Evolutionary conservation across 176 grass and related monocot species (phyloP).

Genomic region (Cymbopogon citratus): DNA sequence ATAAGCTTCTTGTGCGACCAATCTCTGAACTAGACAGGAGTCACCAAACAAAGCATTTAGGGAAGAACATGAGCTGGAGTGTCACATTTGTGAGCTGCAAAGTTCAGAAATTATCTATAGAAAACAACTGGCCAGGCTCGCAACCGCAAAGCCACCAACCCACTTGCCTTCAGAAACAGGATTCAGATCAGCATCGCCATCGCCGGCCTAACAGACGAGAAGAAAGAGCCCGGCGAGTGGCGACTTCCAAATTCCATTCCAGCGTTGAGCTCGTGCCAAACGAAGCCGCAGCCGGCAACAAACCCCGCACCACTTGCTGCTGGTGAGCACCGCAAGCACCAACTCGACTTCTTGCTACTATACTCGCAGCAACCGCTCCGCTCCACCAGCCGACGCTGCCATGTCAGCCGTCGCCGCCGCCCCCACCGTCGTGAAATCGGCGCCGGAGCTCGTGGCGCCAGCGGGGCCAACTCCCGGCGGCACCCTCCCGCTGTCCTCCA

Average conservation of each 20-base stretch:
- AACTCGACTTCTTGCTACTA: neutral
- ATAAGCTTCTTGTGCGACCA: neutral
- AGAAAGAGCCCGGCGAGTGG: neutral
- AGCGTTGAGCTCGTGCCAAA: slow-evolving; percentile 13
- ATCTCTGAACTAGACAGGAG: neutral
- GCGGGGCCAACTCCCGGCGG: slow-evolving; percentile 16
- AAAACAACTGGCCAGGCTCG: neutral
- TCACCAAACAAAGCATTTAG: neutral
- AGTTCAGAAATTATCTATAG: neutral
- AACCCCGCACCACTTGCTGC: neutral
- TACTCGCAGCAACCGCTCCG: neutral
- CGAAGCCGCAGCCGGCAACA: slow-evolving; percentile 6
- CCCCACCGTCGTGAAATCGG: slow-evolving; percentile 35
- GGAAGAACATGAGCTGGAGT: neutral
- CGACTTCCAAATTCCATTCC: neutral
- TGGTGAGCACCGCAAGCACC: neutral
- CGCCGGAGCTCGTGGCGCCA: slow-evolving; percentile 38
- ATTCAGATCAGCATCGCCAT: neutral
- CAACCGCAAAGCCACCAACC: neutral
- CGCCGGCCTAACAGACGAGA: neutral
- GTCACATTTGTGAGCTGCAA: neutral
- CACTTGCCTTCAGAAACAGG: neutral
- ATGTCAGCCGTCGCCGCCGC: slow-evolving; percentile 18
- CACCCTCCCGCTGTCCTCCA: slow-evolving; percentile 60
- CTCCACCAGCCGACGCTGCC: slow-evolving; percentile 11